These are phyloP conservation scores for Gaertneriomyces semiglobifer DNA, from an alignment of 192 early-diverging fungal species.

Conservation along the genomic window DNA sequence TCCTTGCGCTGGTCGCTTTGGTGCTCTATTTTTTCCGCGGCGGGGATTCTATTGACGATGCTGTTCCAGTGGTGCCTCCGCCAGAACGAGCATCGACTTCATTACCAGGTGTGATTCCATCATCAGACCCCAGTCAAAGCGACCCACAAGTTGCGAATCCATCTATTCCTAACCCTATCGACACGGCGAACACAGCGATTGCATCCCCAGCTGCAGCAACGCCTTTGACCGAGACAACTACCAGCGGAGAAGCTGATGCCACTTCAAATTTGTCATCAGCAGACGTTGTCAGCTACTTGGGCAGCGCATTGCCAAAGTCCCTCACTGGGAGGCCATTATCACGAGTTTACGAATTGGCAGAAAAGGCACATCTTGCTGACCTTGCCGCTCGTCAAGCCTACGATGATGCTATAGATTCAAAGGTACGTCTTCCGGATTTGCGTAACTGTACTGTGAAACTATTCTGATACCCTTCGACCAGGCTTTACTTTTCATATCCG, in stretches of 20 bases:
- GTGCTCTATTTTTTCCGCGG: too few relatives aligned
- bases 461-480: not conserved
- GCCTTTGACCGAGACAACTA: not conserved
- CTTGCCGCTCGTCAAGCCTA: conserved; percentile 15
- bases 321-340: conserved; percentile 10
- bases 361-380: conserved; percentile 21
- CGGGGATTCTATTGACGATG: too few relatives aligned
- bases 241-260: not conserved
- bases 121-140: not conserved
- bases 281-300: conserved; percentile 1
- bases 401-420: conserved; percentile 24
- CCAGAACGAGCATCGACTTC: too few relatives aligned
- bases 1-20: too few relatives aligned
- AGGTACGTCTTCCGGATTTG: not conserved
- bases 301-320: conserved; percentile 8
- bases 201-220: not conserved
- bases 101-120: not conserved
- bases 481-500: conserved; percentile 29
- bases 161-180: not conserved
- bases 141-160: not conserved
- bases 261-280: not conserved
- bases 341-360: conserved; percentile 25
- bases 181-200: not conserved
- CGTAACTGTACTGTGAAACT: not conserved
- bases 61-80: too few relatives aligned